Evolutionary conservation across 257 asterid genomes (phyloP).

Genomic region (Vinca minor): DNA sequence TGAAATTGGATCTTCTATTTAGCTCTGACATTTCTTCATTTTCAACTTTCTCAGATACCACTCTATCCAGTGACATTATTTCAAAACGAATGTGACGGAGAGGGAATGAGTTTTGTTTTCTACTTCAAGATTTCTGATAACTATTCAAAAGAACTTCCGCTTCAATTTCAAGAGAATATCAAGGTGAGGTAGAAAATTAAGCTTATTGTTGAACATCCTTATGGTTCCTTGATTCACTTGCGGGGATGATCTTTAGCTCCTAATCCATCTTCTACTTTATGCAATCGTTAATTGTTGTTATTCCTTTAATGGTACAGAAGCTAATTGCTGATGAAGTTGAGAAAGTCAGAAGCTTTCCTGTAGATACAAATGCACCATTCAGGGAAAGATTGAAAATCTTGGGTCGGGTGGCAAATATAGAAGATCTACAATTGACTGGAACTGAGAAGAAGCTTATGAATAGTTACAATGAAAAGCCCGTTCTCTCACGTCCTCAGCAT

Average conservation of each 20-base stretch:
- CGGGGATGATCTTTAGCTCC: no score
- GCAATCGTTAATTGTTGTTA: not conserved
- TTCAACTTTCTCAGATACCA: slow-evolving; percentile 54
- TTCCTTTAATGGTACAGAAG: slow-evolving; percentile 36
- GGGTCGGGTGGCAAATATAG: slow-evolving; percentile 63
- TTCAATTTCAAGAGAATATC: slow-evolving; percentile 68
- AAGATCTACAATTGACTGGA: slow-evolving; percentile 56
- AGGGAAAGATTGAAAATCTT: slow-evolving; percentile 82
- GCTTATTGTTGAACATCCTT: slow-evolving; percentile 1
- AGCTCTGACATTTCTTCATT: not conserved
- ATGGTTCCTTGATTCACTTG: slow-evolving; percentile 2
- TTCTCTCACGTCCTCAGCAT: slow-evolving; percentile 93
- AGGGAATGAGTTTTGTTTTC: slow-evolving; percentile 70
- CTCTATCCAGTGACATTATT: slow-evolving; percentile 70
- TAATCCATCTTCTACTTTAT: no score
- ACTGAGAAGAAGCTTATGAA: slow-evolving; percentile 88
- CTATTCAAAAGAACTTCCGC: slow-evolving; percentile 61
- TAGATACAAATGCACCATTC: slow-evolving; percentile 58
- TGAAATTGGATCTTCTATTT: no score
- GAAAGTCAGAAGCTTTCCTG: slow-evolving; percentile 65
- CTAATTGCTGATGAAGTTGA: slow-evolving; percentile 66
- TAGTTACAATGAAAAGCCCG: slow-evolving; percentile 87
- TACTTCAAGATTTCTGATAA: slow-evolving; percentile 79
- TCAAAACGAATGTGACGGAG: slow-evolving; percentile 73
- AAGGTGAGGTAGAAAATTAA: slow-evolving; percentile 38